Conservation (phyloP, 306 rosid genomes). For the Corylus heterophylla region DNA sequence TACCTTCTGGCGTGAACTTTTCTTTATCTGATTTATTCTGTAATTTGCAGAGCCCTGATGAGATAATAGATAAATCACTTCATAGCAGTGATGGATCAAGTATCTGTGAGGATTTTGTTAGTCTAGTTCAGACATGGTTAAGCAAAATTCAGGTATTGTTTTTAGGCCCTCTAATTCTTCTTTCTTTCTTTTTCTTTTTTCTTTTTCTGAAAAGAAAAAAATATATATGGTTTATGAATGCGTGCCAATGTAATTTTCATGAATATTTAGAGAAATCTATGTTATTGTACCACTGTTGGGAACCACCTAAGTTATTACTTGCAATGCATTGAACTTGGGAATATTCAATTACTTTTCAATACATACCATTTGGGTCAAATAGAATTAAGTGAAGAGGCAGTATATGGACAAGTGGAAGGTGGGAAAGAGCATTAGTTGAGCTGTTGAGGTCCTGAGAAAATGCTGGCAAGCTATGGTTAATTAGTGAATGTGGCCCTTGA, state of each 20-base stretch:
- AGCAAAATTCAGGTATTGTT: constrained; percentile 77
- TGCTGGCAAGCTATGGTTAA: background rate
- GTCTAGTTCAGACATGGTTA: constrained; percentile 81
- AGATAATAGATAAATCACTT: constrained; percentile 79
- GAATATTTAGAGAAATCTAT: background rate
- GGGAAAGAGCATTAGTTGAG: background rate
- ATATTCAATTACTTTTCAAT: background rate
- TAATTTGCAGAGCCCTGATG: constrained; percentile 84
- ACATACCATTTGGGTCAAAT: background rate
- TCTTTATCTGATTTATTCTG: constrained; percentile 10
- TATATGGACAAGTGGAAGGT: background rate
- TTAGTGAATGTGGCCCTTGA: background rate
- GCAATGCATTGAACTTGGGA: background rate
- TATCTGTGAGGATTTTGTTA: constrained; percentile 84
- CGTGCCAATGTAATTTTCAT: background rate
- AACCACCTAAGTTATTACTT: background rate
- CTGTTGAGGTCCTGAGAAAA: constrained; percentile 1
- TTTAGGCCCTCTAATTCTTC: constrained; percentile 15
- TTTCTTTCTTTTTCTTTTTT: too few relatives aligned
- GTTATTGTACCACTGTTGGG: background rate
- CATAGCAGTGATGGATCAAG: constrained; percentile 63
- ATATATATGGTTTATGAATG: background rate
- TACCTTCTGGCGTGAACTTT: constrained; percentile 13
- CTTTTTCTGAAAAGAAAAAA: background rate
- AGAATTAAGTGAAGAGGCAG: background rate